phyloP scores from a whole-genome alignment of 1,284 basidiomycete genomes.

The Apiotrichum veenhuisii region DNA sequence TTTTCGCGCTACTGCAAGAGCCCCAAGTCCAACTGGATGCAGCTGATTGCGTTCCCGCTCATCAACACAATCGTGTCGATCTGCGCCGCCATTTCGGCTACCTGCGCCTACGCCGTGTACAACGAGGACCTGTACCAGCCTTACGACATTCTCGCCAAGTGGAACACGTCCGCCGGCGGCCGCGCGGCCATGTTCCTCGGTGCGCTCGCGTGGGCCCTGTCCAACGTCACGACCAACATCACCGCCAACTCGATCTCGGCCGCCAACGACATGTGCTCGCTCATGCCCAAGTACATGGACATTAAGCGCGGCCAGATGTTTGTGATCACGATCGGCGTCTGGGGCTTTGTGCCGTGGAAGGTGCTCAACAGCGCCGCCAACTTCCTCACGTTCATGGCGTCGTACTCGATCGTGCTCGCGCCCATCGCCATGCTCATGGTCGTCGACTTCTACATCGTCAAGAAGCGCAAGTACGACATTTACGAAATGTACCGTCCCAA shows the following conservation, averaged over 20 bases:
- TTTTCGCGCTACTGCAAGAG: conserved; percentile 49
- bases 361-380: conserved; percentile 31
- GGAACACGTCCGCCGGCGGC: conserved; percentile 57
- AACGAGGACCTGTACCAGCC: conserved; percentile 51
- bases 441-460: conserved; percentile 37
- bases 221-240: conserved; percentile 69
- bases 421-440: conserved; percentile 40
- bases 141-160: conserved; percentile 54
- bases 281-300: conserved; percentile 59
- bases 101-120: conserved; percentile 58
- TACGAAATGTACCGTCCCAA: conserved; percentile 37
- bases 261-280: conserved; percentile 70
- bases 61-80: conserved; percentile 57
- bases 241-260: conserved; percentile 63
- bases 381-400: conserved; percentile 40
- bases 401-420: conserved; percentile 42
- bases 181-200: conserved; percentile 74
- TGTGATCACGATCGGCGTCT: conserved; percentile 67
- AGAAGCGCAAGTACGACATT: conserved; percentile 32
- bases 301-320: conserved; percentile 69
- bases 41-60: conserved; percentile 65
- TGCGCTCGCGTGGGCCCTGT: conserved; percentile 62
- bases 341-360: conserved; percentile 51
- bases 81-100: conserved; percentile 63
- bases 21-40: conserved; percentile 54